Base-by-base conservation (phyloP, 345 rosid species). In the Raphanus sativus region DNA sequence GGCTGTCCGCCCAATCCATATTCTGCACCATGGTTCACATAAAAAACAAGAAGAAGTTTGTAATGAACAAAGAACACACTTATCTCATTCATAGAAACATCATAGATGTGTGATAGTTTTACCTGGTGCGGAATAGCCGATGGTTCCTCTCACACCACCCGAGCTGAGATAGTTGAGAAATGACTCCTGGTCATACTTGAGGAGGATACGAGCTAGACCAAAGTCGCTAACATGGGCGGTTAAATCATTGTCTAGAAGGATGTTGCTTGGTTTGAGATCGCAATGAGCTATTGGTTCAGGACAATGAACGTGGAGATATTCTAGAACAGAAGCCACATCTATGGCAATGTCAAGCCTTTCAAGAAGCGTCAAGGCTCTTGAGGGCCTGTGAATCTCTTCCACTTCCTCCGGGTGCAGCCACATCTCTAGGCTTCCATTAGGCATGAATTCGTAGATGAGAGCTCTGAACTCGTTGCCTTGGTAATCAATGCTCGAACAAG, bases 381-480 rank as follows among this genome's bases (percentile, higher is more conserved):
- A 36, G 5, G 74, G 60, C 56, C 63, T 71, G 9, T 10, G 33
- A 24, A n/a, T 38, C 60, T 60, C 80, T 5, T 67, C 69, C 4
- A 50, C 59, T 26, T 16, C 76, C 17, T 73, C 59, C 8, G 65
- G 67, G 63, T 82, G 77, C 65, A 88, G 6, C 88, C 86, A 86
- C 50, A 65, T 75, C 4, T 88, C 90, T 3, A 86, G 45, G 67
- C 80, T 86, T 8, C 88, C 88, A 42, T 85, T 86, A 0, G 83
- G 75, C 89, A 88, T 84, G 80, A 79, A 85, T 59, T 85, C 82
- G 28, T 70, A 82, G 17, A 88, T 63, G 25, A 86, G 72, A 10
- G 92, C 90, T 80, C 85, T 88, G 70, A 88, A 88, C 50, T 81
- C 75, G 42, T 85, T 81, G 50, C 89, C 83, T 8, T 77, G 65